These are phyloP conservation scores for Pythium plurisporium DNA, from an alignment of 352 stramenopile species.

Conservation along the genomic window DNA sequence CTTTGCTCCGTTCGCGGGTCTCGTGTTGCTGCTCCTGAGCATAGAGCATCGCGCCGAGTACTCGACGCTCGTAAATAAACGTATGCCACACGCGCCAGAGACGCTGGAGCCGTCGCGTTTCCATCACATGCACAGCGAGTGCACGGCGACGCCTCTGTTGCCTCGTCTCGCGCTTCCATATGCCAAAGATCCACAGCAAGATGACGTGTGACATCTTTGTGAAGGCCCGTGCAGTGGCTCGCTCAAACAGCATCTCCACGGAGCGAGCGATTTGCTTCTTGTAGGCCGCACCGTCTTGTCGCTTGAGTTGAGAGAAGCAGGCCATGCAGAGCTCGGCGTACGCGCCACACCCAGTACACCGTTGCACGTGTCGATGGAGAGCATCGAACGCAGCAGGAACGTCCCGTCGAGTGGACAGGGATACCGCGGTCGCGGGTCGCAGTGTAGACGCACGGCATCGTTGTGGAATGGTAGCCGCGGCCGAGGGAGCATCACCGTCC, in stretches of 20 bases:
- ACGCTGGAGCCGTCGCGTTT: conserved; percentile 33
- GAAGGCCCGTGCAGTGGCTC: conserved; percentile 53
- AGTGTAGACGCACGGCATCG: conserved; percentile 1
- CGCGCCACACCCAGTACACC: conserved; percentile 55
- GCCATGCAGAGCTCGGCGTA: conserved; percentile 66
- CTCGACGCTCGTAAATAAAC: conserved; percentile 52
- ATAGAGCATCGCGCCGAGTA: conserved; percentile 72
- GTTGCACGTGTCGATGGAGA: conserved; percentile 16
- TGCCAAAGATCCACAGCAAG: conserved; percentile 55
- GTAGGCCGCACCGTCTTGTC: conserved; percentile 53
- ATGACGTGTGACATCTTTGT: conserved; percentile 53
- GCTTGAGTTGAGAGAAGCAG: conserved; percentile 64
- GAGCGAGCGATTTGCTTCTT: conserved; percentile 59
- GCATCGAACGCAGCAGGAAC: not conserved
- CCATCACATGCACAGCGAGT: conserved; percentile 18
- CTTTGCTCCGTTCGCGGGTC: conserved; percentile 30
- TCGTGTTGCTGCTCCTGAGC: conserved; percentile 51
- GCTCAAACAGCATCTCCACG: conserved; percentile 60
- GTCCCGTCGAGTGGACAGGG: not conserved
- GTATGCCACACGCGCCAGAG: conserved; percentile 46
- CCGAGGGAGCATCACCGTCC: not conserved
- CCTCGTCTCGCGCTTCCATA: conserved; percentile 41
- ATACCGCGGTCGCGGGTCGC: not conserved
- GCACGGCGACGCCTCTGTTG: conserved; percentile 26
- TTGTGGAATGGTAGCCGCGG: too few relatives aligned